Base-by-base conservation (phyloP, 805 yeast genomes). In the Yamadazyma sp. region DNA sequence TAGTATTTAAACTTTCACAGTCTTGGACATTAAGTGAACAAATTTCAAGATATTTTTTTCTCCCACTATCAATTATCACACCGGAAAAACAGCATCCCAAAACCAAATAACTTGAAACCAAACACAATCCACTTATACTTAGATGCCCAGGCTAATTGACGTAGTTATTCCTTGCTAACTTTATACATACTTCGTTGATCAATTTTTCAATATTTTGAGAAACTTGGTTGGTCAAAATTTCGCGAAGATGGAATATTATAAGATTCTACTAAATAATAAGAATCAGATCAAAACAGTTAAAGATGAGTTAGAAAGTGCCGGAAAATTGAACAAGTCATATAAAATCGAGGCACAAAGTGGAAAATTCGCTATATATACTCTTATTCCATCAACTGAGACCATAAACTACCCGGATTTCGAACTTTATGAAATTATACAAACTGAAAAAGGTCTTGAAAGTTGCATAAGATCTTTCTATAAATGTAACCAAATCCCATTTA, bases 161-260 rank as follows among this genome's bases (percentile, higher is more conserved):
- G 7, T 24, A 8, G 7, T 24, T n/a, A 27, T 18, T 13, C 8
- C 30, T 16, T 13, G 7, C 11, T 10, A 7, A 12, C 24, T 19
- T 8, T 11, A 9, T 29, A 17, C 22, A 19, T 29, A 18, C 22
- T 18, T 29, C n/a, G 7, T 5, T 18, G 14, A 29, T 21, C 15
- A 7, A 23, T 34, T 32, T 24, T n/a, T 22, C 23, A 17, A 14
- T 21, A 27, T 33, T 33, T 38, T 33, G 38, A 33, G 32, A 38
- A 34, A 7, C 37, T 31, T 41, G 40, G 42, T 42, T 42, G 45
- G 45, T 32, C 42, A 42, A 36, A 36, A 29, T 13, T 15, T 17
- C 19, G 27, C 27, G 23, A 28, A 27, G n/a, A 32, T 35, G 39
- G 15, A 30, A 22, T 35, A 35, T 17, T 26, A 30, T 19, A 30